Percentiles rank a stretch among this genome's conserved stretches.
Evolutionary conservation across 257 asterid genomes (phyloP).

Genomic region (Nicotiana tomentosiformis): DNA sequence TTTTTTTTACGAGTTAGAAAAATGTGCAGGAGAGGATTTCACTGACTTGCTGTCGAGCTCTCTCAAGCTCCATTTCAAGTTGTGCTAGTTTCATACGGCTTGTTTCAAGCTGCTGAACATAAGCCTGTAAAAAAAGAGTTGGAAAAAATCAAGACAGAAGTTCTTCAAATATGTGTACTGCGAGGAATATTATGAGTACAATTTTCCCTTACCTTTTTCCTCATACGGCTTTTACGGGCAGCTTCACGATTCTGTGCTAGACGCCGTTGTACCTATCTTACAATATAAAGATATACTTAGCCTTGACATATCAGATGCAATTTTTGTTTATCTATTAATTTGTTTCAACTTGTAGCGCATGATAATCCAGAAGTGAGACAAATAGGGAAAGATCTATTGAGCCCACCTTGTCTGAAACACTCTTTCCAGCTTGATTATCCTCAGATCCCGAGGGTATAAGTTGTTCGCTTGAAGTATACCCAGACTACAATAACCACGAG

Average conservation of each 20-base stretch:
- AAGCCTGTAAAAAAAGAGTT: conserved; percentile 42
- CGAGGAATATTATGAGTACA: background rate
- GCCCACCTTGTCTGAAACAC: conserved; percentile 11
- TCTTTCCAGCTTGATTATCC: conserved; percentile 14
- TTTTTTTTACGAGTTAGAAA: background rate
- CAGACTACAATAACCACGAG: conserved; percentile 5
- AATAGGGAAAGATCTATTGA: background rate
- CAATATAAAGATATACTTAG: background rate
- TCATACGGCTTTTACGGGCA: conserved; percentile 75
- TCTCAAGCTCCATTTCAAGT: conserved; percentile 71
- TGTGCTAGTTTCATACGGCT: conserved; percentile 86
- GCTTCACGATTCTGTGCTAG: conserved; percentile 96
- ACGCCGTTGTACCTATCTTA: conserved; percentile 65
- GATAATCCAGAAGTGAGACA: background rate
- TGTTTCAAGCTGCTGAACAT: conserved; percentile 80
- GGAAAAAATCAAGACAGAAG: background rate
- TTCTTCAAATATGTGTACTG: background rate
- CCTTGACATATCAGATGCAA: background rate
- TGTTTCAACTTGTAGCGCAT: background rate
- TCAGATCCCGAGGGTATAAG: conserved; percentile 4
- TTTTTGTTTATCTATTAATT: background rate
- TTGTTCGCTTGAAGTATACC: conserved; percentile 15
- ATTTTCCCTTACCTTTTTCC: conserved; percentile 64
- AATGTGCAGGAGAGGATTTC: background rate
- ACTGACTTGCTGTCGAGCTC: conserved; percentile 70